Percentiles rank a stretch among this genome's conserved stretches.
Evolutionary conservation across 805 yeast genomes (phyloP).

Genomic region (Metschnikowia similis): DNA sequence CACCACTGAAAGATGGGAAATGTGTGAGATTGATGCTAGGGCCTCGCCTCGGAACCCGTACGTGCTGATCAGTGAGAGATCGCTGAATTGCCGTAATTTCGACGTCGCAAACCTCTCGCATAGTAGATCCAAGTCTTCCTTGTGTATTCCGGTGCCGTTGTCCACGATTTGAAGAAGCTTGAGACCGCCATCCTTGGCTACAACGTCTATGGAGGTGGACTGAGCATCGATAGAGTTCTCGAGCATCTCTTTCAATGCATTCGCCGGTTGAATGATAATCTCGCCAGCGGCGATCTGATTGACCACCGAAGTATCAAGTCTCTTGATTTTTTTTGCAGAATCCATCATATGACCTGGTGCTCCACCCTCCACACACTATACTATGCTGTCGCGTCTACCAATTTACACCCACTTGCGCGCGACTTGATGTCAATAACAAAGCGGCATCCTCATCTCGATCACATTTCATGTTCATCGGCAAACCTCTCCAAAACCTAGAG

Average conservation of each 20-base stretch:
- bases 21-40: constrained; percentile 87
- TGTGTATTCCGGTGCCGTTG: constrained; percentile 78
- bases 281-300: constrained; percentile 97
- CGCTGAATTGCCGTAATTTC: constrained; percentile 70
- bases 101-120: constrained; percentile 94
- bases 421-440: background rate
- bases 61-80: constrained; percentile 63
- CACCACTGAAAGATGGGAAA: constrained; percentile 73
- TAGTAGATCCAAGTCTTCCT: constrained; percentile 69
- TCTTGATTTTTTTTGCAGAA: constrained; percentile 6
- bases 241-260: constrained; percentile 87
- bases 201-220: constrained; percentile 66
- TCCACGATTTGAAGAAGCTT: constrained; percentile 84
- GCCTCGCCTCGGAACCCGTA: constrained; percentile 98
- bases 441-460: background rate
- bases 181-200: constrained; percentile 89
- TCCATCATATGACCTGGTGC: background rate
- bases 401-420: background rate
- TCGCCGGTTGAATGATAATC: constrained; percentile 88
- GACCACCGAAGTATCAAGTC: constrained; percentile 68
- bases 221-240: constrained; percentile 92
- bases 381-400: background rate
- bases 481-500: background rate
- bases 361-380: background rate
- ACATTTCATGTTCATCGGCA: background rate